Evolutionary conservation across 345 rosid species (phyloP).

Genomic region (Populus ilicifolia): DNA sequence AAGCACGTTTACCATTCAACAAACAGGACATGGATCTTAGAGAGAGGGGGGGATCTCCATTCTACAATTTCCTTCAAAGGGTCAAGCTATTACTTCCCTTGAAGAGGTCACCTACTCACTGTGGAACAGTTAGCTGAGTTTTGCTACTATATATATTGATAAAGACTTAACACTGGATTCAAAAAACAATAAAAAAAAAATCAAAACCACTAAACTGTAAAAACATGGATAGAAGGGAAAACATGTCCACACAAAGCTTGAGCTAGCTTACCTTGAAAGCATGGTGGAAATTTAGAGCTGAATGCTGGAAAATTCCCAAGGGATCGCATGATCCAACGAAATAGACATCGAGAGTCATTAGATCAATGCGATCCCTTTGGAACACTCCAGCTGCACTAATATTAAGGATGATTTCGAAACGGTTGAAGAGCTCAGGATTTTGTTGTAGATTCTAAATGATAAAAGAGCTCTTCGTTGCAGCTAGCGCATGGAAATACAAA

Average conservation of each 20-base stretch:
- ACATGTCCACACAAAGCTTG: background rate
- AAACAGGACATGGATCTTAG: background rate
- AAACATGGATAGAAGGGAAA: background rate
- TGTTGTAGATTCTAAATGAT: background rate
- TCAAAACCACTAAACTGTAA: background rate
- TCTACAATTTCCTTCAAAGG: background rate
- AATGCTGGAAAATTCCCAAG: slow-evolving; percentile 49
- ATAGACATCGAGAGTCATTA: slow-evolving; percentile 7
- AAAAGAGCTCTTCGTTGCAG: background rate
- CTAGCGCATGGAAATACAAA: background rate
- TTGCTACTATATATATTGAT: background rate
- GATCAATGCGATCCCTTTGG: slow-evolving; percentile 88
- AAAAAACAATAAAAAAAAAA: background rate
- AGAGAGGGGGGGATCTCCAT: background rate
- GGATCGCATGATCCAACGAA: slow-evolving; percentile 59
- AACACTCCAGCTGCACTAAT: slow-evolving; percentile 47
- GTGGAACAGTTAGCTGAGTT: background rate
- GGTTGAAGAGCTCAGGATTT: background rate
- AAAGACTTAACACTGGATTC: background rate
- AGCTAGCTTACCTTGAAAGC: background rate
- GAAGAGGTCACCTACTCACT: background rate
- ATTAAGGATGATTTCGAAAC: background rate
- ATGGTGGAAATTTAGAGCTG: slow-evolving; percentile 24
- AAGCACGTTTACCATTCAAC: background rate
- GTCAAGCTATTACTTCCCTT: background rate